Conservation (phyloP, 345 rosid genomes). For the Melastoma malabathricum region DNA sequence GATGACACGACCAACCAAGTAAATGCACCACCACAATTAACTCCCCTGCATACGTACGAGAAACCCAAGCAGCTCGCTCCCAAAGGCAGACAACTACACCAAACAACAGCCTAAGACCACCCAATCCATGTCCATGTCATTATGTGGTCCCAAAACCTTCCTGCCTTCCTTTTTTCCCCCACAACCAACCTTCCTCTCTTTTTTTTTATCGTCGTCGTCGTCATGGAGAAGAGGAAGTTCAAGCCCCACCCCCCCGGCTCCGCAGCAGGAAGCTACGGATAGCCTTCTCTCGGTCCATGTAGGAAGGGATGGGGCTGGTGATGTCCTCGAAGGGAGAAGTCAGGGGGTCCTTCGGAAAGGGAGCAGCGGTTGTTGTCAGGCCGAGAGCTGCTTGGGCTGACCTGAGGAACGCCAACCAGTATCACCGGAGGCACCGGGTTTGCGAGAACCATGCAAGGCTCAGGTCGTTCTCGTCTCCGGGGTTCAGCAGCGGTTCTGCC, state of each 20-base stretch:
- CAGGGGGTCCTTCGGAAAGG: not conserved
- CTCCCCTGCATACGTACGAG: too few species aligned
- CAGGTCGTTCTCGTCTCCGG: slow-evolving; percentile 45
- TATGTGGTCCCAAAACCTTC: too few species aligned
- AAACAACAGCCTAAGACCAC: too few species aligned
- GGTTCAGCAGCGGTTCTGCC: slow-evolving; percentile 56
- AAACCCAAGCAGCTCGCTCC: too few species aligned
- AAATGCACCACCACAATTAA: too few species aligned
- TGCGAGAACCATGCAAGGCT: slow-evolving; percentile 78
- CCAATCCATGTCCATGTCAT: too few species aligned
- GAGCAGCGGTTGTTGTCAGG: slow-evolving; percentile 31
- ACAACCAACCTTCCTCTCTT: too few species aligned
- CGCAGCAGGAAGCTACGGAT: not conserved
- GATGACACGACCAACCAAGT: too few species aligned
- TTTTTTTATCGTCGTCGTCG: too few species aligned
- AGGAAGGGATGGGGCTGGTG: slow-evolving; percentile 10
- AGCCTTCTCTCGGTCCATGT: not conserved
- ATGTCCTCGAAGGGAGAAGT: slow-evolving; percentile 1
- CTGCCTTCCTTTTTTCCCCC: too few species aligned
- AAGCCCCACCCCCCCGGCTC: not conserved
- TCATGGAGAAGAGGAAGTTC: too few species aligned
- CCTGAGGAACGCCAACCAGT: slow-evolving; percentile 41
- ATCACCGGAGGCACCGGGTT: slow-evolving; percentile 62
- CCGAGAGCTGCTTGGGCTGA: slow-evolving; percentile 43
- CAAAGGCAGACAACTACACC: too few species aligned